Evolutionary conservation across 768 basidiomycete genomes (phyloP).

Genomic region (Serendipita sp.): DNA sequence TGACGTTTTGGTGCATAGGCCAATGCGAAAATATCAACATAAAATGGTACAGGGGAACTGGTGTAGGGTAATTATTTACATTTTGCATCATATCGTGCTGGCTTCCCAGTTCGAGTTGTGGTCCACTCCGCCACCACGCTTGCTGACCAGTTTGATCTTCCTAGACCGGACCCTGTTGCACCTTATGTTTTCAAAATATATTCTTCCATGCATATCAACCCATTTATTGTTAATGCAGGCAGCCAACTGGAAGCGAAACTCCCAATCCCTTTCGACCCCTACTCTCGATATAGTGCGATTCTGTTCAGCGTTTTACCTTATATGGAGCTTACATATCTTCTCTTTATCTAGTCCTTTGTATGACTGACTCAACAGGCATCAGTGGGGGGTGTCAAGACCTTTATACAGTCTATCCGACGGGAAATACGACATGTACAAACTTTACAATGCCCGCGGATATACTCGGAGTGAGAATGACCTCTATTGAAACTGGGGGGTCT

Average conservation of each 20-base stretch:
- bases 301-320: background rate
- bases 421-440: constrained; percentile 29
- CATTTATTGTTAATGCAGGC: background rate
- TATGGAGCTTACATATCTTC: background rate
- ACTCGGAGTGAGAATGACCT: constrained; percentile 25
- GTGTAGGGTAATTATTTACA: background rate
- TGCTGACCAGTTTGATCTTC: background rate
- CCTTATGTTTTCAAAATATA: background rate
- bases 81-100: background rate
- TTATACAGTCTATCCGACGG: constrained; percentile 37
- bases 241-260: background rate
- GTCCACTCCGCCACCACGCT: background rate
- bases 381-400: constrained; percentile 38
- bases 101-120: background rate
- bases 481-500: constrained; percentile 29
- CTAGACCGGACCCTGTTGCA: background rate
- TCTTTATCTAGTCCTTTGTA: background rate
- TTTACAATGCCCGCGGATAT: constrained; percentile 27
- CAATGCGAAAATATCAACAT: background rate
- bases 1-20: background rate
- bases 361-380: background rate
- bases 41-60: background rate
- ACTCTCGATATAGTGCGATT: background rate
- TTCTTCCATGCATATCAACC: background rate
- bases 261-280: background rate